Evolutionary conservation across 2,329 filamentous ascomycete genomes (phyloP).

Genomic region (Cryphonectria japonica): DNA sequence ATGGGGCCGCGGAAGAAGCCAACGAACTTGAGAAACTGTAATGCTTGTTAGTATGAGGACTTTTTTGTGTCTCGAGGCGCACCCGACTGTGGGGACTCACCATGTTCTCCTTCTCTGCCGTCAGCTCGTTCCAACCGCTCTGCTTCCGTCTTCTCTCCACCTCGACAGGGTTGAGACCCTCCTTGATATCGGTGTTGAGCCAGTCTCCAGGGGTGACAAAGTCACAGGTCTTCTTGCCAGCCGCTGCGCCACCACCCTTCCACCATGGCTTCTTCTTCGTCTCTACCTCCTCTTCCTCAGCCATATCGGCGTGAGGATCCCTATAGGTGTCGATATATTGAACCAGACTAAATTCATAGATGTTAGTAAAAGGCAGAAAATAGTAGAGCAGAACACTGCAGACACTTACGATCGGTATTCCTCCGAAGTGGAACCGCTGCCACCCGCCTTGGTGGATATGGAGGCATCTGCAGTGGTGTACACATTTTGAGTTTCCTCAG

Average conservation of each 20-base stretch:
- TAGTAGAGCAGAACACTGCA: neutral
- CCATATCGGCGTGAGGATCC: conserved; percentile 39
- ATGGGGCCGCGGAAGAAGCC: conserved; percentile 77
- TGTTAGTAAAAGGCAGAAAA: neutral
- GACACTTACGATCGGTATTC: conserved; percentile 40
- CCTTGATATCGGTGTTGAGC: conserved; percentile 68
- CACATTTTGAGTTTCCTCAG: conserved; percentile 36
- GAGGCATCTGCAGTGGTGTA: conserved; percentile 29
- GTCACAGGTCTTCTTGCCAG: conserved; percentile 36
- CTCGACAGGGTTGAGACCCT: conserved; percentile 62
- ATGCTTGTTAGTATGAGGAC: conserved; percentile 1
- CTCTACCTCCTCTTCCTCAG: conserved; percentile 37
- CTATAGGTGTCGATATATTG: conserved; percentile 45
- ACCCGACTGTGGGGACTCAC: neutral
- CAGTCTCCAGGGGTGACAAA: conserved; percentile 66
- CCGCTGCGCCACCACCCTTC: conserved; percentile 40
- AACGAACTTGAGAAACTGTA: conserved; percentile 68
- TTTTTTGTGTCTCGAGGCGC: neutral
- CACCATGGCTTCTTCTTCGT: conserved; percentile 41
- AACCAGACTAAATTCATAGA: conserved; percentile 25
- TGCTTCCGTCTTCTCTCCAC: conserved; percentile 68
- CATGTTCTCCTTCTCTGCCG: conserved; percentile 75
- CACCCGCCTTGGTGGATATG: conserved; percentile 31
- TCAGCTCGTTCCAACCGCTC: conserved; percentile 72
- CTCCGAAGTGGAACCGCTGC: conserved; percentile 40